A percentile compares a stretch with the other conserved stretches of the same genome.
These are phyloP conservation scores for Boletus vermiculosoides DNA, from an alignment of 768 basidiomycete species.

Conservation along the genomic window DNA sequence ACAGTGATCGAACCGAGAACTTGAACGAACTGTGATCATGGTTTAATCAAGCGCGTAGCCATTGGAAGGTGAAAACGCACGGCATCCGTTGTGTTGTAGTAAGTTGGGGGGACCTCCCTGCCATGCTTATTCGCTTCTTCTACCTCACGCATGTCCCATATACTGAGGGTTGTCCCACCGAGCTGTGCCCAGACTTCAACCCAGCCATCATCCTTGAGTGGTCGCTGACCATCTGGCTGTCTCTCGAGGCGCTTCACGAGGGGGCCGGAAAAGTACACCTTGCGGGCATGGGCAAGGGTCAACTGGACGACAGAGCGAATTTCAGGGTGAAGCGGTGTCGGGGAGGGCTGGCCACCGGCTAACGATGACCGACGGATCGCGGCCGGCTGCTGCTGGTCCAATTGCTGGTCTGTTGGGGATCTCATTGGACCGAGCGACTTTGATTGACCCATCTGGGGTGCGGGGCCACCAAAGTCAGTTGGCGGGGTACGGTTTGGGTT, in stretches of 20 bases:
- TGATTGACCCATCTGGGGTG: conserved; percentile 35
- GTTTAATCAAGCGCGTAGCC: conserved; percentile 3
- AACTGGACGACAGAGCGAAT: conserved; percentile 77
- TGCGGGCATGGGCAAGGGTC: conserved; percentile 74
- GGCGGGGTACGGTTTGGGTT: conserved; percentile 8
- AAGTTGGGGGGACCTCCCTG: conserved; percentile 80
- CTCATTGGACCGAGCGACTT: conserved; percentile 31
- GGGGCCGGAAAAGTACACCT: conserved; percentile 85
- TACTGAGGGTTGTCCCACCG: conserved; percentile 82
- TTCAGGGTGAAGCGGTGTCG: conserved; percentile 68
- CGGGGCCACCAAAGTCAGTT: conserved; percentile 23
- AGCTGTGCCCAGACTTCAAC: conserved; percentile 87
- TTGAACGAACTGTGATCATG: conserved; percentile 60
- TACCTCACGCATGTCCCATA: conserved; percentile 90
- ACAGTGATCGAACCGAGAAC: conserved; percentile 73
- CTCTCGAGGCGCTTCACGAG: conserved; percentile 75
- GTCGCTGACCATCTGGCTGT: conserved; percentile 70
- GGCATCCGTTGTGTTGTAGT: conserved; percentile 86
- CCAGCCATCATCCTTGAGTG: conserved; percentile 76
- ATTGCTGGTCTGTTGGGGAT: conserved; percentile 20
- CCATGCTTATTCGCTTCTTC: conserved; percentile 80
- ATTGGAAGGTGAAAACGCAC: conserved; percentile 45
- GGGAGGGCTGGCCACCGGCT: conserved; percentile 11
- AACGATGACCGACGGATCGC: conserved; percentile 21
- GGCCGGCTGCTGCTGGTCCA: conserved; percentile 24